These are phyloP conservation scores for Uronychia setigera DNA, from an alignment of 73 alveolate genomes.

Conservation along the genomic window DNA sequence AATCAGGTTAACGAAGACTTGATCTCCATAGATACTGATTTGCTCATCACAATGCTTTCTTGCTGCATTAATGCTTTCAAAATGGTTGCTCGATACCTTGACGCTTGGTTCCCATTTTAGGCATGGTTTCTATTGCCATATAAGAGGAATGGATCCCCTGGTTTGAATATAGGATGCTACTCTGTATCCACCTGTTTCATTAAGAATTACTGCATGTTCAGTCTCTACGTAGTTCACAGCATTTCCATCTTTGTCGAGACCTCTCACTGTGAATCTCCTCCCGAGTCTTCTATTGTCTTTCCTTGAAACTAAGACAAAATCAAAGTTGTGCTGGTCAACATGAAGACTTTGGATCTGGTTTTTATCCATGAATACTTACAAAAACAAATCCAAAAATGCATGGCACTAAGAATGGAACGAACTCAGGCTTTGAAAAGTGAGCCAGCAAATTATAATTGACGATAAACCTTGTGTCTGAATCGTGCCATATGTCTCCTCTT, in stretches of 20 bases:
- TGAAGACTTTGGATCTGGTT: constrained; percentile 59
- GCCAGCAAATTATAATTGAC: constrained; percentile 86
- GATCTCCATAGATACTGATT: constrained; percentile 73
- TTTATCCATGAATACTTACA: neutral
- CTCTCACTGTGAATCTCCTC: constrained; percentile 92
- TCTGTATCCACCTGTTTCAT: constrained; percentile 51
- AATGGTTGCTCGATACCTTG: constrained; percentile 69
- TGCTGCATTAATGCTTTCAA: constrained; percentile 60
- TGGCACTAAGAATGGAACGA: constrained; percentile 83
- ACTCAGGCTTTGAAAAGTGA: constrained; percentile 67
- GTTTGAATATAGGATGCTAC: constrained; percentile 90
- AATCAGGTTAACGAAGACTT: constrained; percentile 86
- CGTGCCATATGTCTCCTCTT: constrained; percentile 35
- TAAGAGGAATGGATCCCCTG: constrained; percentile 96
- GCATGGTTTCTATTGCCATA: constrained; percentile 91
- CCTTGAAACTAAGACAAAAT: constrained; percentile 84
- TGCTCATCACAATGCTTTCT: constrained; percentile 76
- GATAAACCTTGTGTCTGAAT: constrained; percentile 61
- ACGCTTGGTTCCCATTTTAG: constrained; percentile 77
- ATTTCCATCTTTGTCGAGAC: constrained; percentile 94
- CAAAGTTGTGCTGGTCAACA: constrained; percentile 63
- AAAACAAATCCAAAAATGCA: constrained; percentile 90
- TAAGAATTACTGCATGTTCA: constrained; percentile 84
- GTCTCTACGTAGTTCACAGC: constrained; percentile 94
- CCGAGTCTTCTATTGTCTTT: constrained; percentile 95